phyloP scores from a whole-genome alignment of 164 flowering plant species.

The Umbellularia californica region DNA sequence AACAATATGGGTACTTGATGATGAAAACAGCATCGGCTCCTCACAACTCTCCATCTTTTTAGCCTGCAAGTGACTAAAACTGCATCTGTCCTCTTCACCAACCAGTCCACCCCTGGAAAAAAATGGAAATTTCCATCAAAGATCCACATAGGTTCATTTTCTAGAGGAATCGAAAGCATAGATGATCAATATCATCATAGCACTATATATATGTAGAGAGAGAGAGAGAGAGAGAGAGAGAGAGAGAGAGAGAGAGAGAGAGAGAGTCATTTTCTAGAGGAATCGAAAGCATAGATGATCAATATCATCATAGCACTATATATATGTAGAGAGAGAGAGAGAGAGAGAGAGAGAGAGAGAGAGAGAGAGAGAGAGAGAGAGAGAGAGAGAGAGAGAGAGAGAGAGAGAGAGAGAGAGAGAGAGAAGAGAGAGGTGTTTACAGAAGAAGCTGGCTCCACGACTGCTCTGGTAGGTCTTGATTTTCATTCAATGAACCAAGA shows the following conservation, averaged over 20 bases:
- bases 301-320: too few species aligned
- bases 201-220: too few species aligned
- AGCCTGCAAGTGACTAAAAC: slow-evolving; percentile 27
- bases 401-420: not conserved
- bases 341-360: too few species aligned
- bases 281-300: too few species aligned
- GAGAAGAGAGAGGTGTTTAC: slow-evolving; percentile 33
- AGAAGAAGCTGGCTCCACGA: slow-evolving; percentile 81
- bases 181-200: too few species aligned
- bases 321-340: too few species aligned
- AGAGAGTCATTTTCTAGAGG: not conserved
- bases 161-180: too few species aligned
- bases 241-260: too few species aligned
- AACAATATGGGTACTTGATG: slow-evolving; percentile 22
- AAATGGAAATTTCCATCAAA: not conserved
- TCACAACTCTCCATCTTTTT: slow-evolving; percentile 65
- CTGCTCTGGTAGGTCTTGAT: slow-evolving; percentile 47
- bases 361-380: not conserved
- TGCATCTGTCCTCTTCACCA: slow-evolving; percentile 44
- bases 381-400: slow-evolving; percentile 6
- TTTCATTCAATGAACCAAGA: slow-evolving; percentile 30
- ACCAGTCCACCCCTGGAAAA: slow-evolving; percentile 54
- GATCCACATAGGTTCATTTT: not conserved
- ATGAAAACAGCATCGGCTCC: slow-evolving; percentile 39
- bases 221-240: too few species aligned